phyloP scores from a whole-genome alignment of 257 asterid genomes.

The Nyctanthes arbortristis region DNA sequence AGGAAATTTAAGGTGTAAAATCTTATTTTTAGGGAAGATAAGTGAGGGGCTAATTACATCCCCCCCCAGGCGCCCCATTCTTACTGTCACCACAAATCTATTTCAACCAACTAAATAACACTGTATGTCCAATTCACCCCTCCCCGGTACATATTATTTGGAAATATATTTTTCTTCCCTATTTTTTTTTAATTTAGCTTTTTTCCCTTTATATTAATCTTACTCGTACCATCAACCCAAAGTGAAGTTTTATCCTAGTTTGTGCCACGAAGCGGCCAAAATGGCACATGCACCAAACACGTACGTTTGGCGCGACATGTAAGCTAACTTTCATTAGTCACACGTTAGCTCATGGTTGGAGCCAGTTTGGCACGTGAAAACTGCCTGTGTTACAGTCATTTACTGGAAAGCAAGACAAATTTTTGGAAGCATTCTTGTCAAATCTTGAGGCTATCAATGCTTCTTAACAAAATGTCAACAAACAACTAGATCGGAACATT shows the following conservation, averaged over 20 bases:
- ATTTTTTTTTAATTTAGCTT: too few species aligned
- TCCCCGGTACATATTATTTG: too few species aligned
- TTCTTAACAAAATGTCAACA: background rate
- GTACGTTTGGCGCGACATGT: background rate
- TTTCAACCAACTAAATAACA: too few species aligned
- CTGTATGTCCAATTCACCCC: too few species aligned
- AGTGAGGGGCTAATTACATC: too few species aligned
- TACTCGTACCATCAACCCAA: background rate
- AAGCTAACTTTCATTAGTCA: background rate
- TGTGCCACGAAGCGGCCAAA: background rate
- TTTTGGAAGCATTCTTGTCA: conserved; percentile 1
- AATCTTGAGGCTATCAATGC: background rate
- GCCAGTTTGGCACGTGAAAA: background rate
- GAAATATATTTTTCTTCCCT: too few species aligned
- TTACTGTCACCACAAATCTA: too few species aligned
- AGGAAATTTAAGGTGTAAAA: too few species aligned
- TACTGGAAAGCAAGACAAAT: background rate
- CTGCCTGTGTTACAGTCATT: background rate
- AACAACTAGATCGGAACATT: conserved; percentile 1
- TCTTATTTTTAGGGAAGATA: too few species aligned
- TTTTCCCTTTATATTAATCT: too few species aligned
- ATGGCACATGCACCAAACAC: background rate
- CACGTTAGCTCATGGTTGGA: background rate
- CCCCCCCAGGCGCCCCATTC: too few species aligned
- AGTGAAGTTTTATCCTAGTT: background rate